Evolutionary conservation across 2,329 filamentous ascomycete species (phyloP), one percentile per base, ranked within the genome.

Genomic region (Aspergillus sojae): DNA sequence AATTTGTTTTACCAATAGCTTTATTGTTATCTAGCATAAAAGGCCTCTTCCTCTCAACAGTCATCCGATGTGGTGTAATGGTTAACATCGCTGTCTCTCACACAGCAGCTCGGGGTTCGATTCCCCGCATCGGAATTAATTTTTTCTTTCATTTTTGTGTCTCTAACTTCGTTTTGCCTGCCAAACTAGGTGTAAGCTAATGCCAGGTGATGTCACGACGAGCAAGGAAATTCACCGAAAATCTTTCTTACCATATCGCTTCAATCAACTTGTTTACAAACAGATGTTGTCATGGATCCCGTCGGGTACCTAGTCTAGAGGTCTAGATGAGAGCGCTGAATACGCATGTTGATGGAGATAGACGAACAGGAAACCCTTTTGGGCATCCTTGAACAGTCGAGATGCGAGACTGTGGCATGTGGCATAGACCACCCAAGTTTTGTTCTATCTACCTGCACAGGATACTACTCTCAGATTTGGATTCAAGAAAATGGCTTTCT

Each of bases 31-130:
- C 3, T 6, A 16, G 0, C 30, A 14, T 1, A 54, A 34, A 34
- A 11, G 0, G 0, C 2, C 0, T 4, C 7, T 1, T 3, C 0
- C 30, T 0, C 7, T 26, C 52, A 54, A 26, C 52, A 34, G 23
- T 2, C 6, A 54, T 54, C 52, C 52, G 52, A 54, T 54, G 32
- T 54, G 52, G 52, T 54, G 52, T 54, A 54, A 54, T 54, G 52
- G 52, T 23, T 55, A 55, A 55, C 52, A 55, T 55, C 52, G 52
- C 52, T 55, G 52, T 55, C 52, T 55, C 52, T 55, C 52, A 55
- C 52, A 55, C 52, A 55, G 52, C 52, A 55, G 52, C 52, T 55
- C 52, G 52, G 52, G 52, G 52, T 55, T 55, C 52, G 52, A 55
- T 55, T 55, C 52, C 52, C 52, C 52, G 52, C 32, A 55, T 55